Evolutionary conservation across 805 yeast species (phyloP), one percentile per base, ranked within the genome.

Genomic region (Pichia cephalocereana): DNA sequence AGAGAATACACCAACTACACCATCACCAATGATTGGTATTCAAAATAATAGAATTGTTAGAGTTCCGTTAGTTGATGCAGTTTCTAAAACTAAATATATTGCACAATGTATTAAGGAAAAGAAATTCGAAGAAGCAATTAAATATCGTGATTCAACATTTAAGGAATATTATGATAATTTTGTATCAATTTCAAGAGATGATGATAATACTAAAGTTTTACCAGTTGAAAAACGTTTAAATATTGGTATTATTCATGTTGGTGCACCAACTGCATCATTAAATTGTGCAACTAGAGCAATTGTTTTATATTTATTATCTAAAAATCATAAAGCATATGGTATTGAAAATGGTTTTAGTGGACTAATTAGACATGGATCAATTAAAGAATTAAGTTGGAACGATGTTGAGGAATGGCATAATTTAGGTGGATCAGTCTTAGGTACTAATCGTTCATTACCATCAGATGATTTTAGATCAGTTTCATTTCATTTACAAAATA

Each of bases 221-320:
- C 88, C 93, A 9, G 74, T 66, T 18, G 76, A 70, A 23, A 70
- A 84, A 39, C 43, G 83, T 51, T 72, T 83, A 57, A 84, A 80
- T 57, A 77, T 90, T 56, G 99, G 93, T 47, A 82, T 93, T 52
- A 76, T 93, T 46, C 86, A 89, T 61, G 86, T 91, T 41, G 99
- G 99, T 57, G 99, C 99, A 0, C 96, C 99, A 26, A 91, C 98
- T 12, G 96, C 96, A 45, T 97, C 96, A 43, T 76, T 93, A 81
- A 93, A 93, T 63, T 80, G 93, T 52, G 96, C 96, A 4, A 80
- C 89, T 11, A 77, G 90, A 54, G 86, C 97, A n/a, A 89, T 90
- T 57, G 89, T 95, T 8, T 70, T 86, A 17, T 91, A 87, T 72
- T 83, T 96, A 68, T 71, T 90, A 67, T 81, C 96, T 6, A 78